Percentiles rank a stretch among this genome's conserved stretches.
These are phyloP conservation scores for Zhuliangozyma blackwelliae DNA, from an alignment of 1,139 yeast species.

Conservation along the genomic window DNA sequence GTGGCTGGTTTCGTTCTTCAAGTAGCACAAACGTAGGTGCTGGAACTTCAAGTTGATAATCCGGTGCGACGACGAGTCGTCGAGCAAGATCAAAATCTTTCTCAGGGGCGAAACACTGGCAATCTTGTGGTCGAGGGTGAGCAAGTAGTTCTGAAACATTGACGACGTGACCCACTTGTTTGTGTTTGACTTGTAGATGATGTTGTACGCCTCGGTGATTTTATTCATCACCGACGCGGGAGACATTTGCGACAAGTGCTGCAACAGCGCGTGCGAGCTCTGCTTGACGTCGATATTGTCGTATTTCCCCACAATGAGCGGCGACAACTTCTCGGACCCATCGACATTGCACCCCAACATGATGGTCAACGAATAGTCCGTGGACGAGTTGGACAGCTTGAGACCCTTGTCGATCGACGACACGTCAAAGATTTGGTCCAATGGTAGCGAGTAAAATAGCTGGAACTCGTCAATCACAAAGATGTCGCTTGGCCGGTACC, in stretches of 20 bases:
- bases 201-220: constrained; percentile 47
- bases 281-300: constrained; percentile 48
- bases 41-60: constrained; percentile 53
- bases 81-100: constrained; percentile 52
- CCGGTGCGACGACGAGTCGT: constrained; percentile 63
- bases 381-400: constrained; percentile 40
- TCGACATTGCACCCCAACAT: constrained; percentile 62
- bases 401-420: constrained; percentile 45
- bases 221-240: constrained; percentile 37
- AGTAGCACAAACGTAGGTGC: constrained; percentile 44
- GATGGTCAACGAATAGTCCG: constrained; percentile 54
- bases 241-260: constrained; percentile 17
- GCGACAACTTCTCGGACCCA: constrained; percentile 59
- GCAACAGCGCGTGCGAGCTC: constrained; percentile 30
- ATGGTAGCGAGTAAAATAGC: constrained; percentile 55
- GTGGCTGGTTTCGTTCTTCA: constrained; percentile 39
- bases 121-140: constrained; percentile 55
- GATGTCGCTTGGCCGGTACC: constrained; percentile 48
- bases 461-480: constrained; percentile 62
- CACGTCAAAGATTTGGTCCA: constrained; percentile 54
- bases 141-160: constrained; percentile 58
- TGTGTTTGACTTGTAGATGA: constrained; percentile 55
- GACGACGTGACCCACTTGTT: constrained; percentile 67
- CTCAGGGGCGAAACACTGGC: constrained; percentile 35
- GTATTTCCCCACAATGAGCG: constrained; percentile 58